Evolutionary conservation across 148 eudicot genomes (phyloP).

Genomic region (Rhododendron henanense): DNA sequence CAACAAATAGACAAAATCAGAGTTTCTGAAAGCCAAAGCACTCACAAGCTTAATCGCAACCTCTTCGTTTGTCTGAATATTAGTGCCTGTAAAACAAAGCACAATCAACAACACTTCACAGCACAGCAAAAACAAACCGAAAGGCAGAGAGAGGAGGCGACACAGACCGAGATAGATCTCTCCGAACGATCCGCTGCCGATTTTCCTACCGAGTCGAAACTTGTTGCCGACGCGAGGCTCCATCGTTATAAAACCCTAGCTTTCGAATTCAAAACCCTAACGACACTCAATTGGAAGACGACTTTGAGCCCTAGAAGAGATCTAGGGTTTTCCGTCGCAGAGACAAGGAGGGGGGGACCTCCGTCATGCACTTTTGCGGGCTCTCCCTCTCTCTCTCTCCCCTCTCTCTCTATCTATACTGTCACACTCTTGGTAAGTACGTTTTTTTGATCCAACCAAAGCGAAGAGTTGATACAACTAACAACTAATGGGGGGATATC

Average conservation of each 20-base stretch:
- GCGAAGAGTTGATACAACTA: not conserved
- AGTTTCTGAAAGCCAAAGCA: not conserved
- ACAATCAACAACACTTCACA: not conserved
- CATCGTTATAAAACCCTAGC: slow-evolving; percentile 32
- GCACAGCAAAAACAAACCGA: not conserved
- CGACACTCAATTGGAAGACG: not conserved
- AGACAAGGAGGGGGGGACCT: not conserved
- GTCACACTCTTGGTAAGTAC: not conserved
- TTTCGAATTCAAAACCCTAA: not conserved
- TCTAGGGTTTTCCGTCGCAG: not conserved
- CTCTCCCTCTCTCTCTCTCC: slow-evolving; percentile 13
- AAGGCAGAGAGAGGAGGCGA: not conserved
- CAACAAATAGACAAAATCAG: not conserved
- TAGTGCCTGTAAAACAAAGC: slow-evolving; percentile 43
- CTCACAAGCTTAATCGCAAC: slow-evolving; percentile 81
- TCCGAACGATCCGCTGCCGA: slow-evolving; percentile 85
- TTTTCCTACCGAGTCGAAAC: slow-evolving; percentile 65
- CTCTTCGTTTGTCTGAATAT: slow-evolving; percentile 69
- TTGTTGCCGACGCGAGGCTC: slow-evolving; percentile 74
- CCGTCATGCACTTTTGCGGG: not conserved
- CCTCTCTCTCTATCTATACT: not conserved
- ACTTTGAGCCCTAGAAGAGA: not conserved
- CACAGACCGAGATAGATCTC: slow-evolving; percentile 67
- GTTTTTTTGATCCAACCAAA: not conserved
- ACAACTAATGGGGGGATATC: not conserved